Base-by-base conservation (phyloP, 2,329 filamentous ascomycete genomes). In the Lachnellula hyalina region DNA sequence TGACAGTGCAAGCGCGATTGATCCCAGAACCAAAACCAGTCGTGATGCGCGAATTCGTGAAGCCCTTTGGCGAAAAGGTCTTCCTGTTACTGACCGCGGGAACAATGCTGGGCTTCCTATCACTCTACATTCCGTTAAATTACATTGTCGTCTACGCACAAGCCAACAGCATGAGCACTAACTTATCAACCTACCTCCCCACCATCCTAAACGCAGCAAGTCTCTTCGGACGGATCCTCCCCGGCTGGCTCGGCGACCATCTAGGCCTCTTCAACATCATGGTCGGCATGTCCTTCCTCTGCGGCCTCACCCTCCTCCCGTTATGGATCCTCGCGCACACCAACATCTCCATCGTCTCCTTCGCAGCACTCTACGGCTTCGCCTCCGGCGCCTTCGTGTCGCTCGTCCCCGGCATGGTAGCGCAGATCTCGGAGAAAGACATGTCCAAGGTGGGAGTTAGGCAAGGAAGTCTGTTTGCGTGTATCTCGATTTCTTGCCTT, bases 331-430 rank as follows among this genome's bases (percentile, higher is more conserved):
- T 77, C 0, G 75, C 79, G 0, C 62, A 55, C 2, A 19, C 52
- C 2, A 68, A 53, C 25, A 76, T 77, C 0, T 76, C 79, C 2
- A 79, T 85, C 55, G 77, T 88, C 49, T 74, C 82, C 25, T 89
- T 87, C 65, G 76, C 80, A 5, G 74, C 78, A n/a, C 68, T 87
- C 11, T 89, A 85, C 60, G 87, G 86, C 17, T 87, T 89, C 65
- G 75, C 77, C 19, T 83, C 80, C 0, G 87, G 86, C 15, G 80
- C 80, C 2, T 86, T 83, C 60, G 79, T 87, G 21, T 21, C 21
- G 21, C 21, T 21, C 21, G 21, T 21, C 2, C 21, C 21, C 21
- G 21, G 21, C 21, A 21, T 21, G 21, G 21, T 21, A 21, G 21
- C 21, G 21, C 21, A 21, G 21, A 21, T 21, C 21, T 21, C 21